These are phyloP conservation scores for Chrysanthemum makinoi DNA, from an alignment of 129 eudicot genomes.

Conservation along the genomic window DNA sequence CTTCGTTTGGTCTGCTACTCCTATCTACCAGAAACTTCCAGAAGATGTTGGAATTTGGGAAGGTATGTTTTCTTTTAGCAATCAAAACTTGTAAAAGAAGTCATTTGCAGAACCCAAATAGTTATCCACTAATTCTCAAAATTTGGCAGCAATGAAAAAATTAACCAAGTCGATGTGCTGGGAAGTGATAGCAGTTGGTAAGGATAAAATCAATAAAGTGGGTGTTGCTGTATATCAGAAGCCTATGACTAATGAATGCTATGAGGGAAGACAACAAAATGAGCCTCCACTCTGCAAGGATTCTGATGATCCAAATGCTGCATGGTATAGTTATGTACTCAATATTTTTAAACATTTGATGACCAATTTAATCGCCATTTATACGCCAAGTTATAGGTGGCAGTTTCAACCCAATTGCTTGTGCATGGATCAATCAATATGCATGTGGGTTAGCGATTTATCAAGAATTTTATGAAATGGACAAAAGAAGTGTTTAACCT, in stretches of 20 bases:
- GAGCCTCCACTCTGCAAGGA: constrained; percentile 73
- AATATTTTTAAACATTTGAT: neutral
- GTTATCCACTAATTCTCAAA: neutral
- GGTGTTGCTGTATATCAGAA: constrained; percentile 77
- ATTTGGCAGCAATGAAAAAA: constrained; percentile 67
- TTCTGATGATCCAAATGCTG: constrained; percentile 84
- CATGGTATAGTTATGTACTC: constrained; percentile 48
- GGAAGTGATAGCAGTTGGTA: constrained; percentile 58
- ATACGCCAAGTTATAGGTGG: too few species aligned
- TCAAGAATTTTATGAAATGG: too few species aligned
- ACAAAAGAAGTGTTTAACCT: too few species aligned
- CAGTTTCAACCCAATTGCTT: too few species aligned
- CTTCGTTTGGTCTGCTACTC: constrained; percentile 98
- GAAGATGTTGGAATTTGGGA: constrained; percentile 93
- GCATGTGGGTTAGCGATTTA: too few species aligned
- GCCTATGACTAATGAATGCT: constrained; percentile 75
- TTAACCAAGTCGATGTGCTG: constrained; percentile 79
- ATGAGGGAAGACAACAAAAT: constrained; percentile 58
- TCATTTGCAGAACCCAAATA: constrained; percentile 8
- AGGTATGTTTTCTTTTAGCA: constrained; percentile 34
- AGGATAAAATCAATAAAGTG: constrained; percentile 71
- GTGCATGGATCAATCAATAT: too few species aligned
- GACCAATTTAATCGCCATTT: neutral
- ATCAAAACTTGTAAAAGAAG: neutral
- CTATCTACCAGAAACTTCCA: constrained; percentile 65